Evolutionary conservation across 306 rosid species (phyloP).

Genomic region (Malus asiatica): DNA sequence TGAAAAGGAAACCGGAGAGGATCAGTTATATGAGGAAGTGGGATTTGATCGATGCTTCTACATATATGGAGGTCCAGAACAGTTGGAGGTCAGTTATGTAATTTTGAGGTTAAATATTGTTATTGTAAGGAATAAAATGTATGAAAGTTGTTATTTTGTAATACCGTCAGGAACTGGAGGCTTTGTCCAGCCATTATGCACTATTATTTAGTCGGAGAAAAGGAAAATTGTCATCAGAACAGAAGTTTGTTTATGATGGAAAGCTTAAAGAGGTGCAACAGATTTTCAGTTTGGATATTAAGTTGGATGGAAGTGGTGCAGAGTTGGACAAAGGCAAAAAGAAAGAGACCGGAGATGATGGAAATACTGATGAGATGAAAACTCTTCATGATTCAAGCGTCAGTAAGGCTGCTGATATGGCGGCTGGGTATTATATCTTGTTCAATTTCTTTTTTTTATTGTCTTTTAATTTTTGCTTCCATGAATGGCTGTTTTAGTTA

Average conservation of each 20-base stretch:
- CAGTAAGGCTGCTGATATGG: constrained; percentile 96
- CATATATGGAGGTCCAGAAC: constrained; percentile 99
- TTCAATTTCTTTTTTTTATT: background rate
- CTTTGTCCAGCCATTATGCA: constrained; percentile 84
- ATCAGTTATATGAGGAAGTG: constrained; percentile 74
- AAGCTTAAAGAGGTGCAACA: constrained; percentile 88
- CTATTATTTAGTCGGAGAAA: constrained; percentile 78
- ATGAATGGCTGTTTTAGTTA: background rate
- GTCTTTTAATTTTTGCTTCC: background rate
- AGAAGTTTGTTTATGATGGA: constrained; percentile 67
- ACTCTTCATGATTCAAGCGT: constrained; percentile 81
- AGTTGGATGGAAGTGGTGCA: constrained; percentile 47
- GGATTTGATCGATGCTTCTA: constrained; percentile 95
- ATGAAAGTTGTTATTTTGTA: constrained; percentile 8
- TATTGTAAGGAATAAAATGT: constrained; percentile 4
- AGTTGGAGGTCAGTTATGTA: constrained; percentile 69
- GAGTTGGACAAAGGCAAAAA: constrained; percentile 72
- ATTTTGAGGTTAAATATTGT: constrained; percentile 5
- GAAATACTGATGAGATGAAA: constrained; percentile 69
- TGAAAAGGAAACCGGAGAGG: constrained; percentile 44
- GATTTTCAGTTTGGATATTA: constrained; percentile 62
- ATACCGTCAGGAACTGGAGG: constrained; percentile 71
- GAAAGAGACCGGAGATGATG: constrained; percentile 52
- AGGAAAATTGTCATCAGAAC: constrained; percentile 66
- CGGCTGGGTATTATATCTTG: constrained; percentile 59